Percentiles rank a stretch among this genome's conserved stretches.
These are phyloP conservation scores for Phlebiopsis flavidoalba DNA, from an alignment of 768 basidiomycete genomes.

Conservation along the genomic window DNA sequence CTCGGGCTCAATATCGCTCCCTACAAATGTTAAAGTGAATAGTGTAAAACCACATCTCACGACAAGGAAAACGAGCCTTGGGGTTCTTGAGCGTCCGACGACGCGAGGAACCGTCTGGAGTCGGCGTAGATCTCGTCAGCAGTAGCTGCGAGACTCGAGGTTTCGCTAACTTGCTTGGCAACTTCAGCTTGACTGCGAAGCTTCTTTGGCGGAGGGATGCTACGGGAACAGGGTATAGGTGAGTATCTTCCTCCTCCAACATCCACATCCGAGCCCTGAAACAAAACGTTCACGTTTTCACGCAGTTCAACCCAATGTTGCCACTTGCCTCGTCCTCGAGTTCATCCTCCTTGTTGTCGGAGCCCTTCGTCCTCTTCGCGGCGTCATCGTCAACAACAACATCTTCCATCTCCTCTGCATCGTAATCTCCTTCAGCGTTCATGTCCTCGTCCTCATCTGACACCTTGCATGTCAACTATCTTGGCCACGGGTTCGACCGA, in stretches of 20 bases:
- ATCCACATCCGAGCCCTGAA: constrained; percentile 6
- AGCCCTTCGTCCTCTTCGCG: constrained; percentile 23
- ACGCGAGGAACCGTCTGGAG: constrained; percentile 16
- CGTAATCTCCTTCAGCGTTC: constrained; percentile 14
- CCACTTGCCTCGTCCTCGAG: constrained; percentile 25
- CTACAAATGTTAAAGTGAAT: constrained; percentile 14
- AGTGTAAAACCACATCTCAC: not conserved
- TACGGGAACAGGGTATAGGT: constrained; percentile 17
- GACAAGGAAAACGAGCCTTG: constrained; percentile 9
- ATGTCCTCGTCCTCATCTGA: constrained; percentile 10
- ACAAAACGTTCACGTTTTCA: not conserved
- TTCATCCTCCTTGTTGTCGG: constrained; percentile 36
- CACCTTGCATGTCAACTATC: constrained; percentile 11
- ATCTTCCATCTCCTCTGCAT: constrained; percentile 34
- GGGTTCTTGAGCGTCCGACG: constrained; percentile 13
- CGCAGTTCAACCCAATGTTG: not conserved
- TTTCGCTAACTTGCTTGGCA: constrained; percentile 32
- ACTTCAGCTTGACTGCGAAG: constrained; percentile 61
- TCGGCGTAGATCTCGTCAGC: constrained; percentile 13
- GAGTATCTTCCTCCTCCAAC: constrained; percentile 5
- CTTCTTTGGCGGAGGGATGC: constrained; percentile 32
- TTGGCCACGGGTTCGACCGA: not conserved
- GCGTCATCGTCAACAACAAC: constrained; percentile 35
- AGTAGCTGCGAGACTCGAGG: constrained; percentile 10
- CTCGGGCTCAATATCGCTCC: constrained; percentile 38